phyloP scores from a whole-genome alignment of 352 stramenopile genomes.

The Globisporangium emineosum region DNA sequence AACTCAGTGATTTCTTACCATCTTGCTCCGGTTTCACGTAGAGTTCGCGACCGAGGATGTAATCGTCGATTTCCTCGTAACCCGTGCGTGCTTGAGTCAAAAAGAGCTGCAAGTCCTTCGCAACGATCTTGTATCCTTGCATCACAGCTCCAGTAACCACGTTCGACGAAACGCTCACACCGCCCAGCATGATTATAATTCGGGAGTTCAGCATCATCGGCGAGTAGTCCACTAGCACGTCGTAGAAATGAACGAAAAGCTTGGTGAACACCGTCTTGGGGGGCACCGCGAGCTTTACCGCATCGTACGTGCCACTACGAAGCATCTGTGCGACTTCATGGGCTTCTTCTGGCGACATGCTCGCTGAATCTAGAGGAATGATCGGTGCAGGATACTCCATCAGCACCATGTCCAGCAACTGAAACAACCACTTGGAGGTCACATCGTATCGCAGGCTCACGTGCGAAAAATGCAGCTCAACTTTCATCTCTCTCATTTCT shows the following conservation, averaged over 20 bases:
- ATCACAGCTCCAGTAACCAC: constrained; percentile 83
- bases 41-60: constrained; percentile 65
- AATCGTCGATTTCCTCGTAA: constrained; percentile 73
- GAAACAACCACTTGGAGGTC: constrained; percentile 74
- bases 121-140: constrained; percentile 84
- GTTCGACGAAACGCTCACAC: constrained; percentile 78
- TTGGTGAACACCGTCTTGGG: constrained; percentile 88
- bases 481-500: constrained; percentile 87
- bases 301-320: constrained; percentile 33
- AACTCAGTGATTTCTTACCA: constrained; percentile 40
- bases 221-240: constrained; percentile 78
- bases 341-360: constrained; percentile 54
- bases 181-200: constrained; percentile 75
- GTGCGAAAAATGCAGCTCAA: constrained; percentile 84
- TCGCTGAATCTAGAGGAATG: constrained; percentile 77
- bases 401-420: constrained; percentile 72
- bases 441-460: constrained; percentile 81
- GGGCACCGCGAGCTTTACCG: constrained; percentile 59
- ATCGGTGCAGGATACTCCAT: constrained; percentile 82
- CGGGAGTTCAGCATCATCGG: constrained; percentile 56
- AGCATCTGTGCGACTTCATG: constrained; percentile 38
- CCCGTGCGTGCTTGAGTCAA: constrained; percentile 54
- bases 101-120: constrained; percentile 68
- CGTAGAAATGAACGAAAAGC: constrained; percentile 84
- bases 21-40: constrained; percentile 32